Evolutionary conservation across 2,329 filamentous ascomycete species (phyloP).

Genomic region (Myotisia sp.): DNA sequence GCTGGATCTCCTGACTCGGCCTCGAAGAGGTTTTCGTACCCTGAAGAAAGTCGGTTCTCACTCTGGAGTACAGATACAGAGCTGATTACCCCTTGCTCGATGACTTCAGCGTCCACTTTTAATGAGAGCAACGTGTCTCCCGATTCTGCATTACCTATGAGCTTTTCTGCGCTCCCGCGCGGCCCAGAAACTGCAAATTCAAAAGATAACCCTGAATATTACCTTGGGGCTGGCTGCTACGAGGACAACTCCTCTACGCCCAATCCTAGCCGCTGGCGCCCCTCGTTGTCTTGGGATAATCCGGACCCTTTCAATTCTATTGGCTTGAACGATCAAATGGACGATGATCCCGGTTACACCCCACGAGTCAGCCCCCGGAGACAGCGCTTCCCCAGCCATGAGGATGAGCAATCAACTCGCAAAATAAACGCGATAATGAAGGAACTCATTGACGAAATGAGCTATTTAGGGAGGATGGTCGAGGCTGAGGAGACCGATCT

Average conservation of each 20-base stretch:
- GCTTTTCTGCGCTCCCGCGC: not conserved
- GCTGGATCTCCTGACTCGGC: constrained; percentile 20
- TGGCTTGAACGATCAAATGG: too few species aligned
- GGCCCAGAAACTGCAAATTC: not conserved
- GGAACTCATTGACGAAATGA: constrained; percentile 38
- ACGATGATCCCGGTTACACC: not conserved
- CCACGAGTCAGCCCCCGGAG: not conserved
- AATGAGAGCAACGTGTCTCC: constrained; percentile 12
- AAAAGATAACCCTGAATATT: not conserved
- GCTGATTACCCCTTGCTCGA: constrained; percentile 22
- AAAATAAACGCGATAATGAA: constrained; percentile 26
- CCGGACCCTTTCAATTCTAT: constrained; percentile 3
- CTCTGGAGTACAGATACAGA: constrained; percentile 26
- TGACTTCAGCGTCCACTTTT: constrained; percentile 23
- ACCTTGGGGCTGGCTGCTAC: not conserved
- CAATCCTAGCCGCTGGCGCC: not conserved
- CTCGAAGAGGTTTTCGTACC: constrained; percentile 12
- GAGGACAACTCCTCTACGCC: not conserved
- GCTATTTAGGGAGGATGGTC: constrained; percentile 38
- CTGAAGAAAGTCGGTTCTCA: constrained; percentile 26
- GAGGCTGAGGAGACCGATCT: constrained; percentile 1
- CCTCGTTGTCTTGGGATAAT: constrained; percentile 1
- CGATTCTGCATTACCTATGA: not conserved
- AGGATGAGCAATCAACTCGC: not conserved
- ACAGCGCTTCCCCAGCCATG: not conserved